Evolutionary conservation across 306 rosid species (phyloP), one percentile per base, ranked within the genome.

Genomic region (Lathyrus aphaca): DNA sequence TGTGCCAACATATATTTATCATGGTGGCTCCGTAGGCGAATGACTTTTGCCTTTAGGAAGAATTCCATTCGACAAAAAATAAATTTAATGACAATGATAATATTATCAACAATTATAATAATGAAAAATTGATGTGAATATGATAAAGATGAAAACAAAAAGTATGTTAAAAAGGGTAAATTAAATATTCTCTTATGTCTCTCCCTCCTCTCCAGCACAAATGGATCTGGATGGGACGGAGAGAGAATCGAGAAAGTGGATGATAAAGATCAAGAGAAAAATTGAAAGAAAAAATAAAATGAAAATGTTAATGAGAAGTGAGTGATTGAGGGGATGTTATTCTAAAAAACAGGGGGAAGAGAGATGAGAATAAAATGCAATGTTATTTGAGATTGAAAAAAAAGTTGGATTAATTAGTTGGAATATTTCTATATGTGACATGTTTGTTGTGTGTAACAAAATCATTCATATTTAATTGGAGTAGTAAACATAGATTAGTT

Each of bases 21-120:
- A 17, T 90, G 98, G 89, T 85, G 80, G 82, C 97, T 93, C 30
- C 85, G 69, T 5, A 93, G 66, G 1, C 97, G 96, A 15, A 93
- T 86, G 46, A 72, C 78, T 39, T 74, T 74, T 14, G 97, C 97
- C 74, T 73, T 88, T 10, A 76, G 81, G 78, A 93, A 86, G 46
- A 93, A 73, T 18, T 93, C 98, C 97, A 93, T 93, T 14, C 8
- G n/a, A 14, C 0, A 29, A 66, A 37, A 48, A 38, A n/a, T 16
- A 7, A 10, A 62, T 7, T 39, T 0, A 27, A 18, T 62, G 25
- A 37, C 17, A 50, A 18, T 21, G 5, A 53, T 19, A 21, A 21
- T 51, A 1, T 19, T 11, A 3, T 8, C 1, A 10, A 18, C 4
- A 40, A 9, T 17, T 54, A 37, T 27, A 67, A 51, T 0, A 18